Conservation (phyloP, 768 basidiomycete species). For the Pleurotus sapidus region DNA sequence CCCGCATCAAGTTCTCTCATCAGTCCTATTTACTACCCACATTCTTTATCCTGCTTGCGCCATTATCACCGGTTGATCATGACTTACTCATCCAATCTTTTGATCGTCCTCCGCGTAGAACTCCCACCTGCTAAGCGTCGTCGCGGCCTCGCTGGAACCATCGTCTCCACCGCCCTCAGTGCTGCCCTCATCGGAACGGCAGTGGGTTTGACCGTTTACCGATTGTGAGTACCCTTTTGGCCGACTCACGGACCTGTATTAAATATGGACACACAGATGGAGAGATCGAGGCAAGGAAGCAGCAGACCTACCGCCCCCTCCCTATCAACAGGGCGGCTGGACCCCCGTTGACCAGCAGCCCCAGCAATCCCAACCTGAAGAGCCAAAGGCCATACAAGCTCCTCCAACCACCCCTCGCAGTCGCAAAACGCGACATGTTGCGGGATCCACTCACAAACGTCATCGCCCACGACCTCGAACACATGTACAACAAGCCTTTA, state of each 20-base stretch:
- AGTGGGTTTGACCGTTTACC: slow-evolving; percentile 83
- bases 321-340: slow-evolving; percentile 64
- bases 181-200: slow-evolving; percentile 86
- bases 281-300: slow-evolving; percentile 67
- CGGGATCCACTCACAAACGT: slow-evolving; percentile 28
- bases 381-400: slow-evolving; percentile 28
- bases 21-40: slow-evolving; percentile 5
- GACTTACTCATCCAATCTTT: slow-evolving; percentile 27
- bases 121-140: slow-evolving; percentile 75
- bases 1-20: slow-evolving; percentile 10
- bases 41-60: slow-evolving; percentile 13
- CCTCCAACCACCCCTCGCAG: slow-evolving; percentile 35
- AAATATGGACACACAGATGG: slow-evolving; percentile 50
- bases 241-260: slow-evolving; percentile 5
- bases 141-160: slow-evolving; percentile 76
- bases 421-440: slow-evolving; percentile 31
- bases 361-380: slow-evolving; percentile 8
- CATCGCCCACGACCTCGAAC: slow-evolving; percentile 25
- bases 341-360: slow-evolving; percentile 26
- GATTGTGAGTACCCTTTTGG: slow-evolving; percentile 55
- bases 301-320: slow-evolving; percentile 51
- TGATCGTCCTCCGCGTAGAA: slow-evolving; percentile 60
- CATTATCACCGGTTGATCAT: slow-evolving; percentile 19
- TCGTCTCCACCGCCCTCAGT: slow-evolving; percentile 80
- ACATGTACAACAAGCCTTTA: slow-evolving; percentile 18